Conservation (phyloP, 23 red algal species). For the Gracilaria vermiculophylla region DNA sequence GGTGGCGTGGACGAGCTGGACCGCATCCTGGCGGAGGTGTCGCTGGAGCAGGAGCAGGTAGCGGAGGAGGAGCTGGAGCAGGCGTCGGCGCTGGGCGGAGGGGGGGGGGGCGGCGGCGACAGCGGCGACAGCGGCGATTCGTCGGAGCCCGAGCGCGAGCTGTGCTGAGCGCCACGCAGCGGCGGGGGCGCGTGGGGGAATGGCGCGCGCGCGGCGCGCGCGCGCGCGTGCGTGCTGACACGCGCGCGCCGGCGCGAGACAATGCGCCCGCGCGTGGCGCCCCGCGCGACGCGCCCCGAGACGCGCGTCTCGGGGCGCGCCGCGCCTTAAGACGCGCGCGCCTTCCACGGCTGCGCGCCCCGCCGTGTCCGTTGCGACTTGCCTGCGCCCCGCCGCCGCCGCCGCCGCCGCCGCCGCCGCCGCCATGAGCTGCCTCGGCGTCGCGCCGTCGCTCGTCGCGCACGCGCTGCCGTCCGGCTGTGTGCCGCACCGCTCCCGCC, state of each 20-base stretch:
- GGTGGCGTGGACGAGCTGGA: background rate
- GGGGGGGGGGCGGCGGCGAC: background rate
- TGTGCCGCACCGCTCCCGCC: background rate
- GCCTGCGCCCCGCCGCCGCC: too few relatives aligned
- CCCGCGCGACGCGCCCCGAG: too few relatives aligned
- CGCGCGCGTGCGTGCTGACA: too few relatives aligned
- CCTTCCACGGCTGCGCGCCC: background rate
- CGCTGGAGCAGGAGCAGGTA: background rate
- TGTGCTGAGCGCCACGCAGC: background rate
- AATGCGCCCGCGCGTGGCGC: background rate
- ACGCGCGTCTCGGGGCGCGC: too few relatives aligned
- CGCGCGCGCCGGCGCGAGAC: background rate
- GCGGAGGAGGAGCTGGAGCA: background rate
- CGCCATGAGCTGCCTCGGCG: background rate
- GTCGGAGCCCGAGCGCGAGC: background rate
- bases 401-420: background rate
- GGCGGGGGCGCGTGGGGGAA: background rate
- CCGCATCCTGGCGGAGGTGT: conserved; percentile 12
- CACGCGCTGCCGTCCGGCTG: background rate
- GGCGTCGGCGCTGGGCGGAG: background rate
- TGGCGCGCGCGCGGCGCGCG: background rate
- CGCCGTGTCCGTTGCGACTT: too few relatives aligned
- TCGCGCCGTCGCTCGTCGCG: background rate
- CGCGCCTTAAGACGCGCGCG: too few relatives aligned
- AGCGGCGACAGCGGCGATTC: background rate